These are phyloP conservation scores for Coccomyxa sp. DNA, from an alignment of 139 green algal genomes.

Conservation along the genomic window DNA sequence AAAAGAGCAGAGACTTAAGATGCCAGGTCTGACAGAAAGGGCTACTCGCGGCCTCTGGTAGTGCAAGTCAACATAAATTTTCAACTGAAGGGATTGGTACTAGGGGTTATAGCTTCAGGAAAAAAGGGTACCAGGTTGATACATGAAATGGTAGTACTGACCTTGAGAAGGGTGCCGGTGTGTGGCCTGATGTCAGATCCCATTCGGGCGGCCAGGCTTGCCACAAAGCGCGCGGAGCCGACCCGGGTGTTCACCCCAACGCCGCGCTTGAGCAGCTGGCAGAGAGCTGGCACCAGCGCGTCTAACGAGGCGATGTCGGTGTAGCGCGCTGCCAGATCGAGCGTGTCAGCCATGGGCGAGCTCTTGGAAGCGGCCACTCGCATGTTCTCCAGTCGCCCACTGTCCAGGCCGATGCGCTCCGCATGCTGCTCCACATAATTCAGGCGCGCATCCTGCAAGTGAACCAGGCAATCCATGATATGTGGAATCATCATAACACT, in stretches of 20 bases:
- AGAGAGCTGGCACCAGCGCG: conserved; percentile 34
- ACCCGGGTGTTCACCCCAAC: conserved; percentile 69
- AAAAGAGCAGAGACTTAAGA: neutral
- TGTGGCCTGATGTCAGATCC: conserved; percentile 26
- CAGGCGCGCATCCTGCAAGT: conserved; percentile 58
- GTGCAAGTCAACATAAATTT: neutral
- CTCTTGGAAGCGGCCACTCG: conserved; percentile 43
- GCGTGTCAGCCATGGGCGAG: conserved; percentile 56
- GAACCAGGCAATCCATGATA: neutral
- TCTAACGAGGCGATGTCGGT: conserved; percentile 43
- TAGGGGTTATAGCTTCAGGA: neutral
- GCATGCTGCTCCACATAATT: conserved; percentile 77
- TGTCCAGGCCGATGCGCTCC: conserved; percentile 55
- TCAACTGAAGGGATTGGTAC: neutral
- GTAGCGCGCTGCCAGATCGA: conserved; percentile 58
- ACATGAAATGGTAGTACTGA: neutral
- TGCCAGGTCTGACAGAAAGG: neutral
- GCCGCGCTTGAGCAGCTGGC: conserved; percentile 40
- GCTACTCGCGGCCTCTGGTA: neutral
- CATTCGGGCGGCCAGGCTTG: conserved; percentile 31
- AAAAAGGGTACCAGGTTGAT: neutral
- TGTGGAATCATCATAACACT: too few relatives aligned
- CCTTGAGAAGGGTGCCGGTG: conserved; percentile 30
- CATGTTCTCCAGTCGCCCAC: conserved; percentile 54
- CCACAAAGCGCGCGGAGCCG: conserved; percentile 72